These are phyloP conservation scores for Rhododendron simsii DNA, from an alignment of 148 eudicot genomes.

Conservation along the genomic window DNA sequence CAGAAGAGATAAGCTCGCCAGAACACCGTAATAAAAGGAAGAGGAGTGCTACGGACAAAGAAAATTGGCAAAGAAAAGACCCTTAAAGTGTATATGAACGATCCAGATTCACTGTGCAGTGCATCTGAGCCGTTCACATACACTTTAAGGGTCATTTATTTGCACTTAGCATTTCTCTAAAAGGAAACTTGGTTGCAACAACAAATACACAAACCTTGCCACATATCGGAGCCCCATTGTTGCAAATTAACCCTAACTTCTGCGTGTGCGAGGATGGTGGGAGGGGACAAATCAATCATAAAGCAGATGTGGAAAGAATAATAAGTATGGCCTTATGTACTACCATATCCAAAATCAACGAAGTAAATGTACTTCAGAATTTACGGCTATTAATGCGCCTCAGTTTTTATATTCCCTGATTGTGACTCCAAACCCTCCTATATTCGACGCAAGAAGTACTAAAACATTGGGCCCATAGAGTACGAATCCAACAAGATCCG, in stretches of 20 bases:
- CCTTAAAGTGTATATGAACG: too few relatives aligned
- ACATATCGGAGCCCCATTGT: background rate
- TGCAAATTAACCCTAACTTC: background rate
- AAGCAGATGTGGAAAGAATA: background rate
- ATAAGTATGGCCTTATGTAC: background rate
- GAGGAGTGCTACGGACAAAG: too few relatives aligned
- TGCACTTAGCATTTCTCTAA: background rate
- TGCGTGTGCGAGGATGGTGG: background rate
- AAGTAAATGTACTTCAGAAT: background rate
- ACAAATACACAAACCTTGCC: background rate
- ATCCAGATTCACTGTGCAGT: too few relatives aligned
- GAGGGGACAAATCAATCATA: background rate
- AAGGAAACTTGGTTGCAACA: background rate
- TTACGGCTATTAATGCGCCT: background rate
- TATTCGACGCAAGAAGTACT: background rate
- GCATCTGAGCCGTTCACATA: too few relatives aligned
- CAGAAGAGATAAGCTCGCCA: background rate
- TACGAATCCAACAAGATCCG: conserved; percentile 10
- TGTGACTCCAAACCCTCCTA: background rate
- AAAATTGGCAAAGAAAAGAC: too few relatives aligned
- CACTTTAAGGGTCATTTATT: too few relatives aligned
- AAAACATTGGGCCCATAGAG: background rate
- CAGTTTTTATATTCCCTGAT: too few relatives aligned
- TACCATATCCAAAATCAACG: background rate
- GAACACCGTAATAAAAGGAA: background rate